Percentiles rank a stretch among this genome's conserved stretches.
Conservation (phyloP, 2,329 filamentous ascomycete species). For the Byssoonygena ceratinophila region DNA sequence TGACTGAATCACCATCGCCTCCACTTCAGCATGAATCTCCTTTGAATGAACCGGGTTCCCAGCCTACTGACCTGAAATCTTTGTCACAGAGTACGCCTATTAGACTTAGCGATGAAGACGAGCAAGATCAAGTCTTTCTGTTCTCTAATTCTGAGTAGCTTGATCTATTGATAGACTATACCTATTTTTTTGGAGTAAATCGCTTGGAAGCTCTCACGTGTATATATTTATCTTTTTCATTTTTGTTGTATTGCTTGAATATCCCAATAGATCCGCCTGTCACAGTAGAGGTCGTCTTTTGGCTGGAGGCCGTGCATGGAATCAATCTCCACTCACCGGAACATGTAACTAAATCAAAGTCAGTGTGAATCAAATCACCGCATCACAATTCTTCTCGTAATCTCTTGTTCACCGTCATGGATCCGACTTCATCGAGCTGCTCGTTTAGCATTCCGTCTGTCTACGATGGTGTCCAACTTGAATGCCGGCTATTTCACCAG, state of each 20-base stretch:
- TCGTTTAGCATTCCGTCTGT: constrained; percentile 75
- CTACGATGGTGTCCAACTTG: constrained; percentile 62
- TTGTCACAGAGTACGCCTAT: constrained; percentile 6
- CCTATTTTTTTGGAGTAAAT: too few relatives aligned
- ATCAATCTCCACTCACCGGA: too few relatives aligned
- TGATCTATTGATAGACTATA: not conserved
- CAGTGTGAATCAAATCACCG: too few relatives aligned
- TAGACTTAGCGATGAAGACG: constrained; percentile 33
- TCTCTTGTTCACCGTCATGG: not conserved
- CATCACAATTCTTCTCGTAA: too few relatives aligned
- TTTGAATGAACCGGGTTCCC: not conserved
- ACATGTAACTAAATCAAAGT: too few relatives aligned
- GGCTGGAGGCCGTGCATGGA: too few relatives aligned
- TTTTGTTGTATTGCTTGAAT: too few relatives aligned
- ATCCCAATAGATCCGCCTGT: too few relatives aligned
- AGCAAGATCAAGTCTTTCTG: constrained; percentile 37
- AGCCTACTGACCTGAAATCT: not conserved
- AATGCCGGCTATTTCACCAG: constrained; percentile 76
- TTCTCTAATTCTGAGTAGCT: constrained; percentile 20
- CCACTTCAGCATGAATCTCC: constrained; percentile 9
- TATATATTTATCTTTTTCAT: too few relatives aligned
- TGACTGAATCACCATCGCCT: constrained; percentile 15
- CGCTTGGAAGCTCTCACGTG: too few relatives aligned
- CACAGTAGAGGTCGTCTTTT: too few relatives aligned
- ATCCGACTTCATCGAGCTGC: constrained; percentile 21